phyloP scores from a whole-genome alignment of 495 filamentous ascomycete genomes.

The Halenospora varia region DNA sequence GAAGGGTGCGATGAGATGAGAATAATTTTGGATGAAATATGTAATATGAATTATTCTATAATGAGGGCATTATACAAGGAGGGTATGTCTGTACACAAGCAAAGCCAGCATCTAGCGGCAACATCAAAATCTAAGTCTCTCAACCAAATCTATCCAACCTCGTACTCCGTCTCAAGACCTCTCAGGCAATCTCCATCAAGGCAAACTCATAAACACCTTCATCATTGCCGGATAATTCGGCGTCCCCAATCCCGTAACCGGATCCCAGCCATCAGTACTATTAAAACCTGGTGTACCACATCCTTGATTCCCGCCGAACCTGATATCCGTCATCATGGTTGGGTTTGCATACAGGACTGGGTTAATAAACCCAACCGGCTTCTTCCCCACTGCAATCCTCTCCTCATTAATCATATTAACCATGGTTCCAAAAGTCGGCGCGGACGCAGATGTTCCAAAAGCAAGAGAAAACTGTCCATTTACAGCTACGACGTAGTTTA shows the following conservation, averaged over 20 bases:
- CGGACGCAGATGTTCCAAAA: conserved; percentile 46
- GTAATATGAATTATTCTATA: too few relatives aligned
- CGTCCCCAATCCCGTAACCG: conserved; percentile 58
- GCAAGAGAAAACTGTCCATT: conserved; percentile 38
- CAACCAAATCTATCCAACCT: too few relatives aligned
- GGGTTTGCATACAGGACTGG: conserved; percentile 59
- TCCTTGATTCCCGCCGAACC: conserved; percentile 51
- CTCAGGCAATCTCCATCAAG: too few relatives aligned
- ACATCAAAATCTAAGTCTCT: too few relatives aligned
- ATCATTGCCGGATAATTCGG: conserved; percentile 44
- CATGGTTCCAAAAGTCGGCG: conserved; percentile 38
- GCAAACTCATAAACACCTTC: conserved; percentile 23
- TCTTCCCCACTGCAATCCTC: conserved; percentile 47
- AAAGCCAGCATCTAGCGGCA: too few relatives aligned
- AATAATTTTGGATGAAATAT: too few relatives aligned
- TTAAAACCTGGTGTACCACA: conserved; percentile 55
- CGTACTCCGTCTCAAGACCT: too few relatives aligned
- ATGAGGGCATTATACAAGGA: too few relatives aligned
- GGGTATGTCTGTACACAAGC: too few relatives aligned
- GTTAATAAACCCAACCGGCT: conserved; percentile 58
- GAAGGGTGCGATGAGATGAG: too few relatives aligned
- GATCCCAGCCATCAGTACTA: conserved; percentile 54
- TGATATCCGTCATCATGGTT: conserved; percentile 58
- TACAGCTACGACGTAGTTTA: conserved; percentile 49
- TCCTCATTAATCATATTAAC: conserved; percentile 61